Conservation (phyloP, 257 asterid species). For the Leonotis leonurus region DNA sequence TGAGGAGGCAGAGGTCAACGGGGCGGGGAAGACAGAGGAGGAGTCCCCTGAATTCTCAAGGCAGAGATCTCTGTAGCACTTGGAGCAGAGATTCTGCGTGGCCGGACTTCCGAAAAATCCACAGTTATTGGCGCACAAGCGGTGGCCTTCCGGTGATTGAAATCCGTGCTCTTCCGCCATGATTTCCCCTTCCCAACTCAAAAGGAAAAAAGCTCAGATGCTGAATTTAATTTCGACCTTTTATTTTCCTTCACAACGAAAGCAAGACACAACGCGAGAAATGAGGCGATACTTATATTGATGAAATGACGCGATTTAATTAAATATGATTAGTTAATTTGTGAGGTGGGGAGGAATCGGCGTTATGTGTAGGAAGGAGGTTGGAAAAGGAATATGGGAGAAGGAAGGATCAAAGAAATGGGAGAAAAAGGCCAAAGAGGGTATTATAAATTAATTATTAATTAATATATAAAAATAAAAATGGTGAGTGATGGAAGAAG, state of each 20-base stretch:
- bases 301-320: neutral
- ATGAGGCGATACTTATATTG: neutral
- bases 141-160: slow-evolving; percentile 71
- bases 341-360: slow-evolving; percentile 22
- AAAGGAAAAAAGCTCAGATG: neutral
- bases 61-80: slow-evolving; percentile 54
- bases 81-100: slow-evolving; percentile 68
- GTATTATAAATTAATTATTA: neutral
- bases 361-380: slow-evolving; percentile 11
- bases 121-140: slow-evolving; percentile 70
- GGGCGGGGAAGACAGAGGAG: slow-evolving; percentile 17
- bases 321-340: too few species aligned
- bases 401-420: slow-evolving; percentile 45
- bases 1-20: slow-evolving; percentile 4
- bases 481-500: neutral
- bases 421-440: slow-evolving; percentile 2
- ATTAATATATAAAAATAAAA: neutral
- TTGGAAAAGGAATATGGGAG: slow-evolving; percentile 16
- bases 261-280: neutral
- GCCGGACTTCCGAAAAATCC: slow-evolving; percentile 83
- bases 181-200: neutral
- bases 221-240: neutral
- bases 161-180: slow-evolving; percentile 93
- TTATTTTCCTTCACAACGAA: neutral
- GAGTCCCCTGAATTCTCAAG: slow-evolving; percentile 26